Conservation (phyloP, 768 basidiomycete species). For the Porpolomopsis calyptriformis region DNA sequence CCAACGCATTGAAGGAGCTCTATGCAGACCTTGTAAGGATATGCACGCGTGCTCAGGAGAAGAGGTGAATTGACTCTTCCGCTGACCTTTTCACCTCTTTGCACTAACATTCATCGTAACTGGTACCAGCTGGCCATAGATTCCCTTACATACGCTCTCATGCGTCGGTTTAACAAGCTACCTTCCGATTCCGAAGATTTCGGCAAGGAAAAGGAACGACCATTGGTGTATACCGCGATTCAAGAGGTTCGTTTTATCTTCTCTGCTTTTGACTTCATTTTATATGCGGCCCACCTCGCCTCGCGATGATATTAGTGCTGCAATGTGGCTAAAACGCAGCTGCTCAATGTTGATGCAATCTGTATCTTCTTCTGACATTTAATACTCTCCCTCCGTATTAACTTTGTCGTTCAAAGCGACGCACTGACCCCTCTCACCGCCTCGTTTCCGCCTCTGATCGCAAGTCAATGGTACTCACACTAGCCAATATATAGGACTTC, state of each 20-base stretch:
- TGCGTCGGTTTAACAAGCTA: constrained; percentile 64
- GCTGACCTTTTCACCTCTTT: background rate
- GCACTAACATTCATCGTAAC: background rate
- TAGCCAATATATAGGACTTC: constrained; percentile 41
- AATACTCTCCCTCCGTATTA: too few species aligned
- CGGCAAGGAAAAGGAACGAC: constrained; percentile 16
- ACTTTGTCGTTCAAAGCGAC: too few species aligned
- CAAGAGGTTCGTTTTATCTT: constrained; percentile 61
- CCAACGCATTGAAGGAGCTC: constrained; percentile 49
- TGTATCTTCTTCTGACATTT: background rate
- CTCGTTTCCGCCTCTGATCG: too few species aligned
- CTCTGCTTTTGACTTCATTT: too few species aligned
- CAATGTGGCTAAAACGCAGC: too few species aligned
- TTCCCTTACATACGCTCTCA: constrained; percentile 62
- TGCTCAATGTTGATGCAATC: too few species aligned
- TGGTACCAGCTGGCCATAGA: constrained; percentile 61
- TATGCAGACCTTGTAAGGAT: constrained; percentile 53
- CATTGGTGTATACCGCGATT: constrained; percentile 75
- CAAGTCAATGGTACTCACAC: too few species aligned
- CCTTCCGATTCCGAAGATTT: background rate
- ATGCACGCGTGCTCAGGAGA: constrained; percentile 48
- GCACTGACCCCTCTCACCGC: too few species aligned
- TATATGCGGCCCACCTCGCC: too few species aligned
- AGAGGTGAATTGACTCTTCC: constrained; percentile 29
- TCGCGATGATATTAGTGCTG: too few species aligned